Evolutionary conservation across 2,329 filamentous ascomycete species (phyloP), one percentile per base, ranked within the genome.

Genomic region (Fusarium euwallaceae): DNA sequence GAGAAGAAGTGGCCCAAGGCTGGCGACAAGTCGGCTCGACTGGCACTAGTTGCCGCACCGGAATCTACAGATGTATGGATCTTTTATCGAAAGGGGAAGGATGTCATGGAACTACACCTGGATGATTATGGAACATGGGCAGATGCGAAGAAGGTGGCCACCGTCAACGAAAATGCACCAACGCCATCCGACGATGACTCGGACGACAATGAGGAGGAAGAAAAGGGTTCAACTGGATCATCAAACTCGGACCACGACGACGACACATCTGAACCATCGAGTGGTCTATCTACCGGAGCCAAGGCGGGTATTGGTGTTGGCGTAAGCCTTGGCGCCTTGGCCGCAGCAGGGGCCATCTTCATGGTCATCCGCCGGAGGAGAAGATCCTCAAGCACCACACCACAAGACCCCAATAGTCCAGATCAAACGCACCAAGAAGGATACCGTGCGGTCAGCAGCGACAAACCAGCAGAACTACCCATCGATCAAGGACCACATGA

Each of bases 11-110:
- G 72, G 72, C 72, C 72, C 0, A 22, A 61, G 27, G 64, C 72
- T 5, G 71, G 72, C 2, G 43, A 61, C 4, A 29, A 43, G 10
- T 74, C 68, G 2, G 71, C 51, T 12, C 64, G 64, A 12, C 27
- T 74, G 10, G 72, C 72, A 6, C 43, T 74, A 2, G 59, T 74
- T 12, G 74, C 72, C 6, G 43, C 72, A 0, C 22, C 72, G 12
- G 64, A 66, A 4, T 45, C 72, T 0, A 36, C 72, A 16, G 24
- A 69, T 8, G 11, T 74, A 7, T 74, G 72, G 72, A 29, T 74
- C 27, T 74, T 72, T 41, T 74, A 74, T 4, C 24, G 29, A 8
- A 74, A 66, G 17, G 72, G 68, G 4, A 64, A 64, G 6, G 55
- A 66, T 20, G 61, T 74, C 4, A 22, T 69, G 7, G 58, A 74